Evolutionary conservation across 305 asterid genomes (phyloP).

Genomic region (Fraxinus sp.): DNA sequence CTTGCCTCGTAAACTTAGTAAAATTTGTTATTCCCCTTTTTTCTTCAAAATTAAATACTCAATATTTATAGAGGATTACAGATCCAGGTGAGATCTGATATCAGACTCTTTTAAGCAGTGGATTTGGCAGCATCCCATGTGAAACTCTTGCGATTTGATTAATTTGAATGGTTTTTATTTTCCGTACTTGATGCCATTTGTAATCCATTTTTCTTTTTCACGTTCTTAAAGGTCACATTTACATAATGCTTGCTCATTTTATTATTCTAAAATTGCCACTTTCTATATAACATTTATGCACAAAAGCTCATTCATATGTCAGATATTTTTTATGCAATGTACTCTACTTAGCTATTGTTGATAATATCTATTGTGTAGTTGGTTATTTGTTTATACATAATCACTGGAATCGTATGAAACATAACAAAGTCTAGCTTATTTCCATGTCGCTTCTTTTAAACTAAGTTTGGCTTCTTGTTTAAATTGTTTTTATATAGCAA

Average conservation of each 20-base stretch:
- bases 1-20: background rate
- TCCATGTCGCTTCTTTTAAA: conserved; percentile 18
- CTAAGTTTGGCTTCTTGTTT: conserved; percentile 17
- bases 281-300: conserved; percentile 6
- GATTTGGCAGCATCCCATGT: background rate
- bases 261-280: background rate
- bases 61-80: too few relatives aligned
- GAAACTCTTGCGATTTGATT: conserved; percentile 10
- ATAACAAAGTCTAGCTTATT: background rate
- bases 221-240: conserved; percentile 1
- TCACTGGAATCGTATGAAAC: background rate
- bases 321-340: background rate
- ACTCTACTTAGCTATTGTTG: conserved; percentile 5
- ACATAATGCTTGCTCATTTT: conserved; percentile 4
- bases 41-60: background rate
- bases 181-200: conserved; percentile 8
- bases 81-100: conserved; percentile 12
- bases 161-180: conserved; percentile 13
- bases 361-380: conserved; percentile 18
- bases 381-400: conserved; percentile 18
- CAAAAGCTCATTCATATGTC: conserved; percentile 12
- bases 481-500: conserved; percentile 51
- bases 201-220: background rate
- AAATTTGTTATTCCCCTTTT: background rate
- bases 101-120: conserved; percentile 11